phyloP scores from a whole-genome alignment of 2,329 filamentous ascomycete genomes.

The Curvularia sp. region DNA sequence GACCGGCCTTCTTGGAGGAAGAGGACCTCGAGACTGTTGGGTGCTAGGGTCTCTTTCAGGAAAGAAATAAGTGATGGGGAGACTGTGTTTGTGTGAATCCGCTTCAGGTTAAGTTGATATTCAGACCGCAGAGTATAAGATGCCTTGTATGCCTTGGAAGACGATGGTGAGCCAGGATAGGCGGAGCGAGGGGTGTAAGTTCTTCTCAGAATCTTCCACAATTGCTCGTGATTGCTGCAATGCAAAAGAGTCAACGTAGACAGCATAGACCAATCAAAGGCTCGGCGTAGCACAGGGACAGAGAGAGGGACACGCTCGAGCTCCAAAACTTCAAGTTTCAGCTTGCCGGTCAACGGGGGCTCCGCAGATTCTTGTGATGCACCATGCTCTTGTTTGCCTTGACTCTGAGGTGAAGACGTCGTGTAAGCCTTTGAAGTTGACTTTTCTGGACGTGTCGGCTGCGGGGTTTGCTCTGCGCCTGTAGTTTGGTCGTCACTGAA shows the following conservation, averaged over 20 bases:
- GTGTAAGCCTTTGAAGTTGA: conserved; percentile 11
- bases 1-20: conserved; percentile 73
- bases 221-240: conserved; percentile 73
- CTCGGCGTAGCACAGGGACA: conserved; percentile 71
- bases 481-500: conserved; percentile 27
- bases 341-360: conserved; percentile 61
- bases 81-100: conserved; percentile 76
- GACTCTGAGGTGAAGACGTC: conserved; percentile 5
- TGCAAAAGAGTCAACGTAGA: conserved; percentile 76
- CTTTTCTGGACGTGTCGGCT: conserved; percentile 12
- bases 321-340: conserved; percentile 75
- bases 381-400: conserved; percentile 5
- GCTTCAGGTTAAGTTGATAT: conserved; percentile 67
- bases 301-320: conserved; percentile 78
- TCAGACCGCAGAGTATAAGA: conserved; percentile 50
- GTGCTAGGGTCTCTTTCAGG: conserved; percentile 76
- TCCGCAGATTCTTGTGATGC: conserved; percentile 22
- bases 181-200: conserved; percentile 52
- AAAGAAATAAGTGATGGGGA: conserved; percentile 74
- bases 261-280: conserved; percentile 76
- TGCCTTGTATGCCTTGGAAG: conserved; percentile 47
- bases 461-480: conserved; percentile 18
- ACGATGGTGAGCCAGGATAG: conserved; percentile 45
- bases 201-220: conserved; percentile 75
- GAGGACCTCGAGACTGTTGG: conserved; percentile 79